A percentile compares a stretch with the other conserved stretches of the same genome.
Conservation (phyloP, 169 alveolate species). For the Plasmodium vinckei region DNA sequence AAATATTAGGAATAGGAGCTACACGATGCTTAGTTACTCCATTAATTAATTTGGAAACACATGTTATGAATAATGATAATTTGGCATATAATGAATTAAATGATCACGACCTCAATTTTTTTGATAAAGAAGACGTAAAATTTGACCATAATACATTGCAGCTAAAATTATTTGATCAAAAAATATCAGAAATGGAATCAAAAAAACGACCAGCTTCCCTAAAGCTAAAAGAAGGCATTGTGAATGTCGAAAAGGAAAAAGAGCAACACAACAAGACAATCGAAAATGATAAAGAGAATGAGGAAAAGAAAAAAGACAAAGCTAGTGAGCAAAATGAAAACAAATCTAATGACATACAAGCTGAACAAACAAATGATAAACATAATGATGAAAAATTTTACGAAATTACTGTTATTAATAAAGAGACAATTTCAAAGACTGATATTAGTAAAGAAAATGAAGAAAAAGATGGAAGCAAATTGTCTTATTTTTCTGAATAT, state of each 20-base stretch:
- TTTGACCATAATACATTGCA: too few relatives aligned
- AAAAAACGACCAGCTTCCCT: not conserved
- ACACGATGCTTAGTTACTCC: constrained; percentile 73
- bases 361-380: not conserved
- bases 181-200: not conserved
- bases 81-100: not conserved
- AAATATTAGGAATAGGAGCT: constrained; percentile 60
- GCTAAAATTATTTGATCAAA: too few relatives aligned
- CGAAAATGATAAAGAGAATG: not conserved
- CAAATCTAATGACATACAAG: not conserved
- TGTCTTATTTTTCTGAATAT: not conserved
- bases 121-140: too few relatives aligned
- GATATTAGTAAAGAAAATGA: not conserved
- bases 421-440: not conserved
- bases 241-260: not conserved
- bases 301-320: not conserved
- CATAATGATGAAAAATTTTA: not conserved
- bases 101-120: not conserved
- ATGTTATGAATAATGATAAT: constrained; percentile 1
- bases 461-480: not conserved
- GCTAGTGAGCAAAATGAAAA: not conserved
- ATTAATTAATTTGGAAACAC: constrained; percentile 2
- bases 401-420: not conserved
- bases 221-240: not conserved
- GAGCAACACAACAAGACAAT: not conserved